phyloP scores from a whole-genome alignment of 2,329 filamentous ascomycete species.

The Aspergillus transmontanensis region DNA sequence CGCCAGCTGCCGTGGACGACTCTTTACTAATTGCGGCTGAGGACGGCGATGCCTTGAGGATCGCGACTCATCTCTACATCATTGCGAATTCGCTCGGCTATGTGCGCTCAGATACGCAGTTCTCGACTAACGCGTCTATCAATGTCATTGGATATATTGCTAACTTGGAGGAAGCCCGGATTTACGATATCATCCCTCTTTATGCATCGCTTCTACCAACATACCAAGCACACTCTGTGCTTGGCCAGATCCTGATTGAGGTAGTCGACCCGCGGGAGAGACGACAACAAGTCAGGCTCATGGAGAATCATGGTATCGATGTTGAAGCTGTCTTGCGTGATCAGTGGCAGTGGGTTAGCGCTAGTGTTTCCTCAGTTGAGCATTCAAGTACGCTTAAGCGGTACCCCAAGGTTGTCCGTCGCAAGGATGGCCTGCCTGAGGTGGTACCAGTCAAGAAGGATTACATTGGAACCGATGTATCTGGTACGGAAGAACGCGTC shows the following conservation, averaged over 20 bases:
- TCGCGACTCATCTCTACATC: conserved; percentile 68
- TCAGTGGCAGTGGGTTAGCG: conserved; percentile 57
- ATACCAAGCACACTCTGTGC: conserved; percentile 66
- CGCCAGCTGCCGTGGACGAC: conserved; percentile 59
- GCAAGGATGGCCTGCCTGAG: conserved; percentile 49
- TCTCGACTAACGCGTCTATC: conserved; percentile 63
- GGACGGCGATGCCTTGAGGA: conserved; percentile 64
- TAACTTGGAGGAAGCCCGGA: conserved; percentile 69
- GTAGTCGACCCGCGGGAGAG: conserved; percentile 69
- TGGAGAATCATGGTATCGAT: conserved; percentile 74
- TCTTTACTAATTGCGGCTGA: conserved; percentile 40
- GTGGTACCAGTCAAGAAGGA: conserved; percentile 69
- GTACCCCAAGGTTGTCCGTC: conserved; percentile 53
- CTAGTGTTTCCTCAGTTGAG: conserved; percentile 37
- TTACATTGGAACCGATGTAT: conserved; percentile 66
- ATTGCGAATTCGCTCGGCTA: conserved; percentile 64
- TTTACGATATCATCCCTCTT: conserved; percentile 78
- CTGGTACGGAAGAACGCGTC: conserved; percentile 68
- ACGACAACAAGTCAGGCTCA: conserved; percentile 69
- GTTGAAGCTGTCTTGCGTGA: conserved; percentile 71
- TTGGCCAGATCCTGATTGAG: conserved; percentile 76
- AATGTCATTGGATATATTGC: conserved; percentile 81
- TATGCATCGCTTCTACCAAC: conserved; percentile 79
- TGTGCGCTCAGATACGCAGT: conserved; percentile 52
- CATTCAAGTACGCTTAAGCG: conserved; percentile 31